Evolutionary conservation across 768 basidiomycete genomes (phyloP).

Genomic region (Glaciozyma antarctica): DNA sequence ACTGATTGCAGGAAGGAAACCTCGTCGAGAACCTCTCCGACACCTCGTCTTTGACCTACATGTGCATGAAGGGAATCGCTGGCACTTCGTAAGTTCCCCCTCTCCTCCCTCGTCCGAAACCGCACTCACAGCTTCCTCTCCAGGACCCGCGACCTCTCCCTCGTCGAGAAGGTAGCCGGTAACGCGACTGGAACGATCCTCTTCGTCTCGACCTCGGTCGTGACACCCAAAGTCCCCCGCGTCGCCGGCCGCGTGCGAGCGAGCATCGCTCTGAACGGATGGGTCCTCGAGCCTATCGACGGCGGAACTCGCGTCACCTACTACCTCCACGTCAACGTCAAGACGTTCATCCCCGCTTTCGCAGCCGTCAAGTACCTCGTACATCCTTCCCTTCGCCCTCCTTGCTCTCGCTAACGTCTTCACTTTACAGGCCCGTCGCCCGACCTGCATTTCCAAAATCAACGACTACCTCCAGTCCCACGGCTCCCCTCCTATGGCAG

Average conservation of each 20-base stretch:
- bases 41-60: constrained; percentile 30
- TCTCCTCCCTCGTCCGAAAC: not conserved
- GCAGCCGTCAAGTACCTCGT: constrained; percentile 26
- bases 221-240: constrained; percentile 28
- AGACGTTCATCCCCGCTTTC: constrained; percentile 25
- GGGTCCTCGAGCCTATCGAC: constrained; percentile 24
- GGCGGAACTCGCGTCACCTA: constrained; percentile 15
- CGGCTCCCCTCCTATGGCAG: constrained; percentile 24
- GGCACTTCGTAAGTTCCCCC: constrained; percentile 13
- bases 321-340: constrained; percentile 30
- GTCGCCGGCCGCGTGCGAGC: constrained; percentile 30
- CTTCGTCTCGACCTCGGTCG: constrained; percentile 32
- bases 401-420: not conserved
- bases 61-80: constrained; percentile 23
- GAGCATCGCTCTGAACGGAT: constrained; percentile 30
- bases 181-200: constrained; percentile 26
- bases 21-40: constrained; percentile 31
- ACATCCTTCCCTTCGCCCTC: not conserved
- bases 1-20: constrained; percentile 9
- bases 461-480: constrained; percentile 20
- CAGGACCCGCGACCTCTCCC: constrained; percentile 30
- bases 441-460: constrained; percentile 23
- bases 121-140: not conserved
- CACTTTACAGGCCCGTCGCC: constrained; percentile 14
- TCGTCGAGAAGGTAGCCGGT: constrained; percentile 28